Evolutionary conservation across 2,329 filamentous ascomycete genomes (phyloP), one percentile per base, ranked within the genome.

Genomic region (Calonectria pauciramosa): DNA sequence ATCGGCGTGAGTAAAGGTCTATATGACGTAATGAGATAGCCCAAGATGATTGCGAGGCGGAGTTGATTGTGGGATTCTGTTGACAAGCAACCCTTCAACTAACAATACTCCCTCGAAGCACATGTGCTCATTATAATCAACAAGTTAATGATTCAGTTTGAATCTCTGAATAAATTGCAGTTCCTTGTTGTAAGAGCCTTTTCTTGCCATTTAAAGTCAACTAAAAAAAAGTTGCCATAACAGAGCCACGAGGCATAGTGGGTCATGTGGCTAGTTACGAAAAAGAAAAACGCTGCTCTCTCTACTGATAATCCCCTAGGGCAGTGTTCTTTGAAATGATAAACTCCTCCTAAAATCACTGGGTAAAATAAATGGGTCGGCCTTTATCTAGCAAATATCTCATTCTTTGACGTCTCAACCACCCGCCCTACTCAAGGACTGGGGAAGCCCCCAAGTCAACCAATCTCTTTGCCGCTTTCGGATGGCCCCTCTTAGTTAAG

Each of bases 401-500:
- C 34, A 26, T 44, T 20, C 18, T 38, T 13, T 26, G n/a, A 9
- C n/a, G 38, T 14, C n/a, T 38, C 4, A 11, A 60, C 38, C 6
- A 38, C 10, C 41, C 10, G n/a, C 47, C 13, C 18, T 9, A 23
- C 9, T n/a, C n/a, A 14, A 14, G 13, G 14, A 16, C 26, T 34
- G 60, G 60, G 44, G 32, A 51, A 11, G 44, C 70, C n/a, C 49
- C 49, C 1, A 67, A 20, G 9, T 38, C 68, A 32, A 64, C 47
- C 26, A 77, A 59, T 34, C 66, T 71, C 32, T 70, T 34, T 20
- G 75, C 69, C 38, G 72, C 59, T 26, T 73, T 20, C 38, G 51
- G 26, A 23, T 75, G 70, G 18, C 67, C 4, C 26, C 70, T 60
- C 8, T 56, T 52, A 23, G 44, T 59, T 18, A 75, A 26, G 1